Evolutionary conservation across 2,329 filamentous ascomycete species (phyloP), one percentile per base, ranked within the genome.

Genomic region (Penicillium sp.): DNA sequence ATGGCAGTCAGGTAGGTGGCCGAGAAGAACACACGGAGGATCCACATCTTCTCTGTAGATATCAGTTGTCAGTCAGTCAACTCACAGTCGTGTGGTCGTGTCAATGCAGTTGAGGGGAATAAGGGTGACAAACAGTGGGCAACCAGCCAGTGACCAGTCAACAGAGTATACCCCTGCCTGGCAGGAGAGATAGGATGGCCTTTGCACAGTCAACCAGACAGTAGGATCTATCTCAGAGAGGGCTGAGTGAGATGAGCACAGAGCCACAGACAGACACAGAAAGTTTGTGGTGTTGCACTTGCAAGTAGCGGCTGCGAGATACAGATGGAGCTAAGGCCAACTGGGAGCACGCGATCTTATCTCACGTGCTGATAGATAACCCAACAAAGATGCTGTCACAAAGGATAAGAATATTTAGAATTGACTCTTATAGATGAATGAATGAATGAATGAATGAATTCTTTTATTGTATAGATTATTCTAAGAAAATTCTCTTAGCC

Each of bases 1-100:
- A 97, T 91, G 76, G 89, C 89, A 75, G 92, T 83, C 66, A 97
- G 86, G 77, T 97, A 97, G 75, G 90, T 76, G 70, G 87, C 81
- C 76, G 90, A 90, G 69, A 90, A 90, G 65, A 92, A 71, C 72
- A 88, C 82, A 71, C 88, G 87, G 74, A 92, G 85, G 74, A 93
- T 81, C 88, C 88, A 91, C 90, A 96, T 96, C 62, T 23, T 54
- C 38, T 43, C 51, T 58, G 50, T 53, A 18, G 28, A 20, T 7
- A 9, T 43, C 18, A 43, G 40, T 26, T 5, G 59, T 42, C 52
- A 49, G 45, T 55, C n/a, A n/a, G n/a, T n/a, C n/a, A n/a, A n/a
- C n/a, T n/a, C n/a, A 5, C 20, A 18, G 33, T n/a, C 4, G 14
- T 55, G 26, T 23, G 24, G 6, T 28, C 8, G 16, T 11, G 38